Evolutionary conservation across 306 rosid genomes (phyloP), one percentile per base, ranked within the genome.

Genomic region (Elaeagnus macrophylla): DNA sequence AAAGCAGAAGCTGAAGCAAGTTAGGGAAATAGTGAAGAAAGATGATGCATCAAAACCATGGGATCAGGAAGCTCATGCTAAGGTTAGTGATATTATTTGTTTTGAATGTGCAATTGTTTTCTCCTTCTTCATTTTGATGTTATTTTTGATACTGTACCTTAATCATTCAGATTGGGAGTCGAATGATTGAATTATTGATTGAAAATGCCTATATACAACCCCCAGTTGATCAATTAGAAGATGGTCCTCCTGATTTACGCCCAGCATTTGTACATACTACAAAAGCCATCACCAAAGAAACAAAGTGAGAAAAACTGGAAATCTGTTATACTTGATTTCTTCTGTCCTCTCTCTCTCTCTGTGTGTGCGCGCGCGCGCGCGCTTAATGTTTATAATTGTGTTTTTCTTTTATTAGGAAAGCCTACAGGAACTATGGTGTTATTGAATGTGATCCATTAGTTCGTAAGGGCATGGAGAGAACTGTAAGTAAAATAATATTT

Each of bases 181-280:
- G 83, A 37, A 59, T 87, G 75, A 75, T 82, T 18, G 82, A 91
- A 60, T 69, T 87, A 67, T 64, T 91, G 68, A 77, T 70, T 47
- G 95, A 91, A 63, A 76, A 95, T 41, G 99, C 99, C 11, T 91
- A 82, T 68, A 78, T 91, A 66, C 96, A 91, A 68, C 87, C 89
- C 10, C 95, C 99, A 18, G 46, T 74, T 48, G 80, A 80, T 73
- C 93, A 84, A 65, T 44, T 77, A 3, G 93, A 79, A 64, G 89
- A 77, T 60, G 66, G 69, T 69, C 87, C 97, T 18, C 95, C 89
- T 1, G 95, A 91, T 59, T 71, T 91, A 65, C 83, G 70, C 66
- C 99, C 99, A 9, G 96, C 99, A 58, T 91, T 91, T 75, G 56
- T 60, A 51, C 99, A 91, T 58, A 40, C 76, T 20, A 77, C 82